These are phyloP conservation scores for Xylaria arbuscula DNA, from an alignment of 2,329 filamentous ascomycete genomes.

Conservation along the genomic window DNA sequence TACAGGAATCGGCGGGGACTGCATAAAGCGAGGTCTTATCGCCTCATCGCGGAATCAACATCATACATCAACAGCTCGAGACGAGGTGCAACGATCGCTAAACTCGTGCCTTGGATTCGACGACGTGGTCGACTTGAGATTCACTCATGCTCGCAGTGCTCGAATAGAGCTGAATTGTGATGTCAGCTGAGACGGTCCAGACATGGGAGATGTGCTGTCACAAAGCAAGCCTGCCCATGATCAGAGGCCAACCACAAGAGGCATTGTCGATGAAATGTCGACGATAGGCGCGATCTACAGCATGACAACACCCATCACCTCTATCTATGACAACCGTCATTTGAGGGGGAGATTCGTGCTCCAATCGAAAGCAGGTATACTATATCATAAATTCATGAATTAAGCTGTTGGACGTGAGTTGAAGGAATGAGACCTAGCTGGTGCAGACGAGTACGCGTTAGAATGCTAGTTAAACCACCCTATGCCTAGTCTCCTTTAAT, in stretches of 20 bases:
- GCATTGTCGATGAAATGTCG: conserved; percentile 2
- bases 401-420: background rate
- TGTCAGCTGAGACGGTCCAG: conserved; percentile 9
- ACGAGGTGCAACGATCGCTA: conserved; percentile 2
- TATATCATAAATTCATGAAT: conserved; percentile 5
- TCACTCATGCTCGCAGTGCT: conserved; percentile 1
- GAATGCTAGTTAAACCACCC: background rate
- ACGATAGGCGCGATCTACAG: conserved; percentile 20
- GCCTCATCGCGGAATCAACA: conserved; percentile 13
- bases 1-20: conserved; percentile 23
- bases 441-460: background rate
- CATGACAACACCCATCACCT: conserved; percentile 8
- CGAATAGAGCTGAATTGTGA: conserved; percentile 7
- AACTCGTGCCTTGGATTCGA: conserved; percentile 11
- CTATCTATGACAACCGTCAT: background rate
- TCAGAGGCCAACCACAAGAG: conserved; percentile 7
- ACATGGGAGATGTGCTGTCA: conserved; percentile 23
- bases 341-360: background rate
- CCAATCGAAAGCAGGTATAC: conserved; percentile 10
- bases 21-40: conserved; percentile 18
- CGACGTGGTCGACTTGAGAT: conserved; percentile 30
- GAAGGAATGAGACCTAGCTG: background rate
- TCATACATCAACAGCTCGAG: background rate
- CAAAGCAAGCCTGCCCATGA: background rate
- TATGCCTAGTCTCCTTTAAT: background rate